Evolutionary conservation across 2,329 filamentous ascomycete genomes (phyloP), one percentile per base, ranked within the genome.

Genomic region (Clonostachys chloroleuca): DNA sequence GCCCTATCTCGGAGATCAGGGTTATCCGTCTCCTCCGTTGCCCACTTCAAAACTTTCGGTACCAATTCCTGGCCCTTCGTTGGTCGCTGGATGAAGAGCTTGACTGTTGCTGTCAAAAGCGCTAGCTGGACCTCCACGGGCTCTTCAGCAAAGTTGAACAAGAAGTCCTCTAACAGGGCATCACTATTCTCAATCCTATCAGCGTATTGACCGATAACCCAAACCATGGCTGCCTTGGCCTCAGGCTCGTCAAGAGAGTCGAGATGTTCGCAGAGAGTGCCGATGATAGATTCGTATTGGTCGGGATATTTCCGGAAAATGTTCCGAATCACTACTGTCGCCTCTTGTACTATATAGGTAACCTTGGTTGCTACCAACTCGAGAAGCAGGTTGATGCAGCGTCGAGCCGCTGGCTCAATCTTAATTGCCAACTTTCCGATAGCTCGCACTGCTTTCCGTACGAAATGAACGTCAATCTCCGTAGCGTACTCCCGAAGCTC

Each of bases 241-340:
- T 99, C 94, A 3, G 94, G 92, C 65, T 99, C 94, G 64, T 99
- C 94, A 43, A 99, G 74, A 5, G 92, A 95, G 67, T 99, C 94
- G 20, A 99, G 81, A 59, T 99, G 92, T 64, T 96, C 91, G 69
- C 95, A 97, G 0, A 99, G 78, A 2, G 92, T 95, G 44, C 89
- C 86, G 60, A 99, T 99, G 65, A 99, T 97, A 51, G 88, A 92
- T 68, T 99, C 94, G 68, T 99, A 99, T 64, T 96, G 90, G 64
- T 99, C 96, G 9, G 94, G 94, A 60, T 99, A 99, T 70, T 97
- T 97, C 56, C 94, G 86, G 79, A 99, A 99, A 60, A 99, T 99
- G 66, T 99, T 99, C 55, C 91, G 87, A 62, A 99, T 99, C 24
- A 99, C 94, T 6, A 99, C 94, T 1, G 94, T 99, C 14, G 94